Percentiles rank a stretch among this genome's conserved stretches.
Evolutionary conservation across 371 early-diverging fungal genomes (phyloP).

Genomic region (Apophysomyces variabilis): DNA sequence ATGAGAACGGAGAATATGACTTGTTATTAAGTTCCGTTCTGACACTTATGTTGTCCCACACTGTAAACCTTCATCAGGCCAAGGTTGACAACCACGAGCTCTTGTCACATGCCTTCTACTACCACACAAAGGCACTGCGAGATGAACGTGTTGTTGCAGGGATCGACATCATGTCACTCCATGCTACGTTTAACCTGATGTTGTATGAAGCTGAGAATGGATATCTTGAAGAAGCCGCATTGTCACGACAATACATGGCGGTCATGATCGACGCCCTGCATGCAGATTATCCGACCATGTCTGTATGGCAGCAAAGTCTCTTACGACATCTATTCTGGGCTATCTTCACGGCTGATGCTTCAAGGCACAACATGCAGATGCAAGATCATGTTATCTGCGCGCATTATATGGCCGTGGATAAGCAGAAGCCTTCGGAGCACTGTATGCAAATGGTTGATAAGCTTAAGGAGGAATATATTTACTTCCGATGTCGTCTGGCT

Average conservation of each 20-base stretch:
- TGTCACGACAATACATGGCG: slow-evolving; percentile 29
- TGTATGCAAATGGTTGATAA: slow-evolving; percentile 24
- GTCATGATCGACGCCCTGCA: slow-evolving; percentile 31
- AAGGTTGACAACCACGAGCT: slow-evolving; percentile 27
- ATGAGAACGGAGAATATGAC: slow-evolving; percentile 26
- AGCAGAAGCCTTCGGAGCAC: slow-evolving; percentile 32
- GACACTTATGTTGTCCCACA: slow-evolving; percentile 27
- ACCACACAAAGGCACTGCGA: slow-evolving; percentile 20
- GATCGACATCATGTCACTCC: slow-evolving; percentile 28
- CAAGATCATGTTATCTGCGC: slow-evolving; percentile 24
- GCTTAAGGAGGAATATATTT: slow-evolving; percentile 35
- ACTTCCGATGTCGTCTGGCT: slow-evolving; percentile 28
- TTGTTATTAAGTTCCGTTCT: slow-evolving; percentile 26
- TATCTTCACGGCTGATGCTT: slow-evolving; percentile 27
- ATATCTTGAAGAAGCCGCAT: slow-evolving; percentile 20
- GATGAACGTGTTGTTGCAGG: slow-evolving; percentile 18
- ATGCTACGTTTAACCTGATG: slow-evolving; percentile 31
- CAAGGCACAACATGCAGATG: slow-evolving; percentile 26
- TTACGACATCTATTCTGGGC: slow-evolving; percentile 31
- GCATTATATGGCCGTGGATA: slow-evolving; percentile 29
- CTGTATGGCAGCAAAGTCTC: slow-evolving; percentile 34
- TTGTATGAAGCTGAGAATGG: slow-evolving; percentile 32
- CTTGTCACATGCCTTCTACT: slow-evolving; percentile 28
- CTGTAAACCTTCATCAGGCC: slow-evolving; percentile 29
- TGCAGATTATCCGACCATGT: slow-evolving; percentile 27